These are phyloP conservation scores for Fusarium sp. DNA, from an alignment of 2,329 filamentous ascomycete genomes.

Conservation along the genomic window DNA sequence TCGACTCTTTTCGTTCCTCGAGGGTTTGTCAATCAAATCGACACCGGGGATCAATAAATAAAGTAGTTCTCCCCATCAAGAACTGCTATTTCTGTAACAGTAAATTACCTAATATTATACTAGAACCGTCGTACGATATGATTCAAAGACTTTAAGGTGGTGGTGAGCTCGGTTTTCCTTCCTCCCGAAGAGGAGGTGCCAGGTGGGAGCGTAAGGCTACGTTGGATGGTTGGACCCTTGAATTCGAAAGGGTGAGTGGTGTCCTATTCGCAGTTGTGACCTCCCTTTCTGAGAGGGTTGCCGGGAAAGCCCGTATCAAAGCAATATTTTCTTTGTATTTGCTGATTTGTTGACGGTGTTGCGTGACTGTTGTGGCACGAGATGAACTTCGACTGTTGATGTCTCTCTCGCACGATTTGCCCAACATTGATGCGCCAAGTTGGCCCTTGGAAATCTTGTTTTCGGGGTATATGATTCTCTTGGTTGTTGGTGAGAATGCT, in stretches of 20 bases:
- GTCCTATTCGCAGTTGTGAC: neutral
- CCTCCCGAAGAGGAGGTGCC: neutral
- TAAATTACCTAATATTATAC: neutral
- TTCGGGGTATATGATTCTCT: neutral
- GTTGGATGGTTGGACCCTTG: conserved; percentile 27
- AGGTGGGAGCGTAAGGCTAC: neutral
- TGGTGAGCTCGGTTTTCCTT: neutral
- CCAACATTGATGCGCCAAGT: neutral
- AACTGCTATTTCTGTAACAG: neutral
- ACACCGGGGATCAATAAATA: neutral
- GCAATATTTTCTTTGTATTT: neutral
- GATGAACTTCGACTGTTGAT: neutral
- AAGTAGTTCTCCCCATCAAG: neutral
- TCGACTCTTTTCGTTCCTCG: neutral
- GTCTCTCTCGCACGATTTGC: neutral
- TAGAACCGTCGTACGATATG: neutral
- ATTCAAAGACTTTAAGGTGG: neutral
- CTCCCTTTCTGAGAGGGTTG: conserved; percentile 9
- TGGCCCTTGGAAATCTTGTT: neutral
- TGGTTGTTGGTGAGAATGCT: neutral
- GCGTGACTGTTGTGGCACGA: conserved; percentile 8
- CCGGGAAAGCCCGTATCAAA: conserved; percentile 14
- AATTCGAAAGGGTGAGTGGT: neutral
- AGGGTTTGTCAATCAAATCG: neutral
- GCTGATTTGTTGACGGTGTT: conserved; percentile 12